These are phyloP conservation scores for Amanita rubescens DNA, from an alignment of 768 basidiomycete genomes.

Conservation along the genomic window DNA sequence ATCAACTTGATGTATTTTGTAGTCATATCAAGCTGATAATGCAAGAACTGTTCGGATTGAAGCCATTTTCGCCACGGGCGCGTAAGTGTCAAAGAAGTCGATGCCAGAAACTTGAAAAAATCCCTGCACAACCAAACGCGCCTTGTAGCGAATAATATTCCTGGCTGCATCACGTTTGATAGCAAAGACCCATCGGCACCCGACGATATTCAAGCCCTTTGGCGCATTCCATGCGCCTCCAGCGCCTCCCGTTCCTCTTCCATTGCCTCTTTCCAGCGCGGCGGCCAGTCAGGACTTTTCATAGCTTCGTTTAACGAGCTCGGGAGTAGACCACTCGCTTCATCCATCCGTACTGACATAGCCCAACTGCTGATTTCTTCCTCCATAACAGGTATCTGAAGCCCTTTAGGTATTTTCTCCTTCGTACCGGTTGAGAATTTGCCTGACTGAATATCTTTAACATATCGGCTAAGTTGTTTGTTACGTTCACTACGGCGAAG, in stretches of 20 bases:
- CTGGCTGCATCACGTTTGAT: constrained; percentile 24
- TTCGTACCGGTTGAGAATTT: too few species aligned
- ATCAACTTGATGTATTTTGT: neutral
- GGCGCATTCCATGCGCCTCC: constrained; percentile 17
- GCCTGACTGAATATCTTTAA: too few species aligned
- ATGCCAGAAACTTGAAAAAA: constrained; percentile 26
- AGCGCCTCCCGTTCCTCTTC: constrained; percentile 15
- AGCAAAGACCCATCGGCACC: constrained; percentile 21
- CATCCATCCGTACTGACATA: neutral
- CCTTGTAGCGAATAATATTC: constrained; percentile 23
- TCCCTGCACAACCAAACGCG: constrained; percentile 28
- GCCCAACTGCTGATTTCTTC: neutral
- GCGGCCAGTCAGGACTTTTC: constrained; percentile 11
- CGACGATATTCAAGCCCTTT: constrained; percentile 7
- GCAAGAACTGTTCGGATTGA: constrained; percentile 15
- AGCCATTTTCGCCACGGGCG: constrained; percentile 10
- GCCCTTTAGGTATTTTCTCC: too few species aligned
- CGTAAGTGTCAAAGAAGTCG: constrained; percentile 20
- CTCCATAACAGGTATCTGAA: too few species aligned
- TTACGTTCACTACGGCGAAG: too few species aligned
- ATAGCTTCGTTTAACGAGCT: constrained; percentile 3
- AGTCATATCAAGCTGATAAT: constrained; percentile 16
- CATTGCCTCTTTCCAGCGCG: constrained; percentile 12
- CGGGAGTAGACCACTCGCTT: neutral
- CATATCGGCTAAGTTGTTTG: too few species aligned